phyloP scores from a whole-genome alignment of 768 basidiomycete genomes.

The Russula sp. region DNA sequence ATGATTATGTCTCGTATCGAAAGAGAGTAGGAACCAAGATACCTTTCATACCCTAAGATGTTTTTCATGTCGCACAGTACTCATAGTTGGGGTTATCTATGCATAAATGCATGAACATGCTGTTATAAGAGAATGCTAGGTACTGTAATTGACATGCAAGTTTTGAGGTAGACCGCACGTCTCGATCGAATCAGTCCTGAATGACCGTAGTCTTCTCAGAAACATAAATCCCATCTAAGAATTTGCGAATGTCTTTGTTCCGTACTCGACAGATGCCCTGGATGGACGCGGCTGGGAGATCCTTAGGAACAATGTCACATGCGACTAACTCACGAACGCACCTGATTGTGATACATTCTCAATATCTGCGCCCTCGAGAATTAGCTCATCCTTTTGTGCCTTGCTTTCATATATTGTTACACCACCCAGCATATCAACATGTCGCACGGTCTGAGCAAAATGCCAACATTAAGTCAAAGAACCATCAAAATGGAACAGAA shows the following conservation, averaged over 20 bases:
- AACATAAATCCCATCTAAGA: constrained; percentile 92
- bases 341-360: constrained; percentile 97
- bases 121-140: constrained; percentile 36
- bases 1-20: constrained; percentile 78
- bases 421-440: constrained; percentile 89
- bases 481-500: not conserved
- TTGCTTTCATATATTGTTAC: constrained; percentile 83
- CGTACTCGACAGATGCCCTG: constrained; percentile 95
- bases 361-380: constrained; percentile 92
- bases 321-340: constrained; percentile 35
- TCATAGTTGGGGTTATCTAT: constrained; percentile 1
- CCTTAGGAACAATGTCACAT: constrained; percentile 16
- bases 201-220: constrained; percentile 73
- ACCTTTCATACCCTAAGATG: constrained; percentile 68
- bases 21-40: constrained; percentile 79
- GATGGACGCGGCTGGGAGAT: constrained; percentile 79
- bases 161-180: constrained; percentile 31
- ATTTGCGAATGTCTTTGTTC: constrained; percentile 99
- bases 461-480: not conserved
- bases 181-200: constrained; percentile 20
- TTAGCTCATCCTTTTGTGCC: constrained; percentile 91
- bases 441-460: constrained; percentile 70
- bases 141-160: constrained; percentile 34
- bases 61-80: constrained; percentile 1
- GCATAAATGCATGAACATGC: constrained; percentile 27